These are phyloP conservation scores for Psidium friedrichsthalianum DNA, from an alignment of 345 rosid genomes.

Conservation along the genomic window DNA sequence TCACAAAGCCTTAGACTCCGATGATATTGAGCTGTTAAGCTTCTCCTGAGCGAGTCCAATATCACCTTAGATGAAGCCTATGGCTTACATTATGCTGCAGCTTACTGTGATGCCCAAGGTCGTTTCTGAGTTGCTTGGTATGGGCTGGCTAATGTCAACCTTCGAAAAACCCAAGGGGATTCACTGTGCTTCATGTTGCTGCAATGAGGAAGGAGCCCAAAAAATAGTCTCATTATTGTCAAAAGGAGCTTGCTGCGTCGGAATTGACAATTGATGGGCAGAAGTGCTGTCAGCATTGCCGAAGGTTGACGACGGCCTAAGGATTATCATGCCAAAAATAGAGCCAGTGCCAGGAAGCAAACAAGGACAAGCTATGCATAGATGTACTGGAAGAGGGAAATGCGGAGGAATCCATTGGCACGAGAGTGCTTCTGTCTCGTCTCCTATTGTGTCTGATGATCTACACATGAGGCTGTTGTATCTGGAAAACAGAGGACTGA, in stretches of 20 bases:
- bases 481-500: slow-evolving; percentile 84
- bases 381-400: slow-evolving; percentile 80
- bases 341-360: slow-evolving; percentile 75
- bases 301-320: slow-evolving; percentile 78
- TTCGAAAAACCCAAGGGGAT: slow-evolving; percentile 61
- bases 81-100: slow-evolving; percentile 84
- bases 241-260: slow-evolving; percentile 65
- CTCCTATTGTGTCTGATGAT: slow-evolving; percentile 59
- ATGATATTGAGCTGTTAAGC: slow-evolving; percentile 85
- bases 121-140: slow-evolving; percentile 60
- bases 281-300: slow-evolving; percentile 79
- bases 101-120: slow-evolving; percentile 93
- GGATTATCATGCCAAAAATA: slow-evolving; percentile 61
- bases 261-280: slow-evolving; percentile 66
- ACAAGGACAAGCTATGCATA: slow-evolving; percentile 67
- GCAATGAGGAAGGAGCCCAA: slow-evolving; percentile 84
- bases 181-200: slow-evolving; percentile 79
- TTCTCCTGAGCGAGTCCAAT: slow-evolving; percentile 71
- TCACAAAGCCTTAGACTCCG: slow-evolving; percentile 86
- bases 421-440: slow-evolving; percentile 32
- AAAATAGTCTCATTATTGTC: slow-evolving; percentile 46
- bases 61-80: slow-evolving; percentile 67
- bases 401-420: slow-evolving; percentile 64
- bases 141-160: slow-evolving; percentile 68
- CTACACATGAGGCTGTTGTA: slow-evolving; percentile 75